Evolutionary conservation across 139 green algal genomes (phyloP), one percentile per base, ranked within the genome.

Genomic region (Asterochloris sp.): DNA sequence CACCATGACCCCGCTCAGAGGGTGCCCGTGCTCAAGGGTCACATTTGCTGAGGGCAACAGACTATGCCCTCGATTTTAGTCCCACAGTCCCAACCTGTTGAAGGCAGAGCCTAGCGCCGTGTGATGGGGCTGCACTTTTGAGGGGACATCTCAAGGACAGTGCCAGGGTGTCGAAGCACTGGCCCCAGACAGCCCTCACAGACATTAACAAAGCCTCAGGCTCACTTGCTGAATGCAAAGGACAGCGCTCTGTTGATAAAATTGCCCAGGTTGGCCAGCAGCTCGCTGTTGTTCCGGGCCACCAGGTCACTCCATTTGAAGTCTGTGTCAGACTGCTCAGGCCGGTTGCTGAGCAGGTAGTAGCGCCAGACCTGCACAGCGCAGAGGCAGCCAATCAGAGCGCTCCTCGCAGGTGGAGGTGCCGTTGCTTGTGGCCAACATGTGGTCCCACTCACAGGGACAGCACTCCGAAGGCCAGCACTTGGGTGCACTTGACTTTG

Each of bases 261-360:
- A 83, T 97, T 97, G 78, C 94, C 96, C 17, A 99, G 85, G 88
- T 99, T 99, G 38, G 94, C 92, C 73, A 98, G 91, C 83, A 99
- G 94, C 88, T 99, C 96, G 11, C 78, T 88, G 88, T 99, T 99
- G 89, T 93, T 96, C 86, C 92, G 94, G 68, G 90, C 90, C 27
- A 89, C 90, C 80, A 87, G 91, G 87, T 99, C 96, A 12, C 81
- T 80, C 96, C 96, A 99, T 85, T 94, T 94, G 89, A 99, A 99
- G 84, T 94, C 93, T 21, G 83, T 74, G 81, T 92, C 88, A 13
- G 78, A 63, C 16, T 82, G 76, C 92, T 98, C 95, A 0, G 95
- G 95, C 10, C 95, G 86, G 84, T 96, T 94, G 17, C 86, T 85
- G 62, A 99, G 92, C 82, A 99, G 90, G 91, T 98, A 98, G 90